phyloP scores from a whole-genome alignment of 805 yeast genomes.

The Tetrapisispora pingtungensis region DNA sequence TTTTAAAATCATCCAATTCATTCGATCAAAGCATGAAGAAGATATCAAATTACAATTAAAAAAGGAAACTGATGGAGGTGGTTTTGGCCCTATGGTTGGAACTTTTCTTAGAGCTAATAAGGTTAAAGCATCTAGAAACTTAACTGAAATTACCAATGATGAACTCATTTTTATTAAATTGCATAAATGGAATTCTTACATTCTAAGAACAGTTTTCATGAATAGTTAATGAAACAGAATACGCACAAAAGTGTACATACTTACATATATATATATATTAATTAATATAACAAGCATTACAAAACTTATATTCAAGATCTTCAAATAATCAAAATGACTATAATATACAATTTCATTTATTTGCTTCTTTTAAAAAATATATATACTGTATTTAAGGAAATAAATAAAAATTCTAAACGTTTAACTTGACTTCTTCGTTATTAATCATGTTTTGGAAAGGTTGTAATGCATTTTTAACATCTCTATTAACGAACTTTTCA shows the following conservation, averaged over 20 bases:
- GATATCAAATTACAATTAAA: constrained; percentile 21
- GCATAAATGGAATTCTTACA: constrained; percentile 53
- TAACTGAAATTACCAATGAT: constrained; percentile 46
- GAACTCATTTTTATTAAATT: constrained; percentile 41
- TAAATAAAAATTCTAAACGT: constrained; percentile 46
- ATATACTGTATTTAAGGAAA: not conserved
- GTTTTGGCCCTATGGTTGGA: constrained; percentile 18
- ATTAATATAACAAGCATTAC: too few species aligned
- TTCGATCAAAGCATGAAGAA: constrained; percentile 26
- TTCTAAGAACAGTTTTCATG: not conserved
- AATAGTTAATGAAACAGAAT: not conserved
- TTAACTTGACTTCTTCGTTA: constrained; percentile 62
- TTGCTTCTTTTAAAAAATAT: too few species aligned
- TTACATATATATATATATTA: too few species aligned
- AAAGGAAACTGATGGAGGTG: constrained; percentile 34
- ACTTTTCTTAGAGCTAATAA: constrained; percentile 47
- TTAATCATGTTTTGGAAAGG: constrained; percentile 53
- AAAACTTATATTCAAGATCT: too few species aligned
- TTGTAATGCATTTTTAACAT: constrained; percentile 73
- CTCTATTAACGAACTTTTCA: constrained; percentile 77
- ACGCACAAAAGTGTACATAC: too few species aligned
- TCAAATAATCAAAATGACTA: too few species aligned
- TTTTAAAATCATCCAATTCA: constrained; percentile 32
- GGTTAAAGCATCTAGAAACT: constrained; percentile 43
- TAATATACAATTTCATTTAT: too few species aligned